Evolutionary conservation across 768 basidiomycete species (phyloP), one percentile per base, ranked within the genome.

Genomic region (Rhizopogon vinicolor): DNA sequence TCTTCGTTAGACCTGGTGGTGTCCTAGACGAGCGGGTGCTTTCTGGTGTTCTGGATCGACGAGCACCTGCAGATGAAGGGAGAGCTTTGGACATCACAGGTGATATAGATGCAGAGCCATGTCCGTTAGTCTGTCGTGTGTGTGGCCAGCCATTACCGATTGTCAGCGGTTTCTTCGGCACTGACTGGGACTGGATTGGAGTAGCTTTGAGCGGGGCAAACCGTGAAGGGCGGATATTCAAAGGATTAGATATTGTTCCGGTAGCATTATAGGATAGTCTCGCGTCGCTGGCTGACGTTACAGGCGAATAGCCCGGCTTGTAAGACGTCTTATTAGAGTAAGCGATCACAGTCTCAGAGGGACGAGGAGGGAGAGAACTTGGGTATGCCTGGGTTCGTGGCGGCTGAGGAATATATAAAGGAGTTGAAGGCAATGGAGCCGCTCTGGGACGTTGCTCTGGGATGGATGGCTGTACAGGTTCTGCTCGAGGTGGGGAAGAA

Each of bases 61-160:
- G 13, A 0, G 10, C 16, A 40, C 60, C 72, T 3, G 52, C 1
- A 28, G 33, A 5, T 14, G 61, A 56, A 5, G 63, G 68, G 10
- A 67, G 68, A 9, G 45, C 44, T 9, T 53, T 57, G 37, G 50
- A 51, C 33, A 51, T 41, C 41, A 33, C 35, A 25, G 54, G 49
- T 39, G 41, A 40, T 41, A 33, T 33, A 33, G 53, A 42, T 7
- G 44, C n/a, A 53, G 58, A 39, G 19, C 46, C 19, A 28, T 65
- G 63, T 41, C 71, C 72, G 13, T 68, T 69, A 16, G 59, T 35
- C 29, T 67, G 65, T 44, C 29, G 61, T 14, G 59, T 69, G 41
- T 69, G 66, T n/a, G 78, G 76, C 78, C 82, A 82, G 9, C 77
- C 76, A 43, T 69, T 71, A 10, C 81, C 81, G 9, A 83, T 76